phyloP scores from a whole-genome alignment of 2,329 filamentous ascomycete species.

The Bipolaris oryzae region DNA sequence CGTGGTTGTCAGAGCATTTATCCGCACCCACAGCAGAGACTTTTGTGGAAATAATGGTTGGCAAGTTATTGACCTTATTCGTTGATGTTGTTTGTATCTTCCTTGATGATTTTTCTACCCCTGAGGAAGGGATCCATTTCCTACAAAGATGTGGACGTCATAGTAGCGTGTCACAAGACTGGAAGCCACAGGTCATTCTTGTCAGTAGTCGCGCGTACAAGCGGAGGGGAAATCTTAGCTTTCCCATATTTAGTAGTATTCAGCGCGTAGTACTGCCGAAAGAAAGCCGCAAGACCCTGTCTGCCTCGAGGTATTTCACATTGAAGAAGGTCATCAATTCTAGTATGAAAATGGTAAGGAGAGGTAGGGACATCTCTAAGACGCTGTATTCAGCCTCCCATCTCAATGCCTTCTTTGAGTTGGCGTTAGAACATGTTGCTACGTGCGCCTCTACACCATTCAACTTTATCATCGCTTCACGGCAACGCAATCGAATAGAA shows the following conservation, averaged over 20 bases:
- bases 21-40: no score
- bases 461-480: conserved; percentile 13
- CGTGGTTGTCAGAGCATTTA: conserved; percentile 7
- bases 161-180: neutral
- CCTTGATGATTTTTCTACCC: conserved; percentile 18
- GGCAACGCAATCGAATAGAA: conserved; percentile 12
- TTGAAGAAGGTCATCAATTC: conserved; percentile 11
- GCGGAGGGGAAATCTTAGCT: neutral
- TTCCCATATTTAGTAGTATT: conserved; percentile 4
- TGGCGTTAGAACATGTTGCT: conserved; percentile 7
- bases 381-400: conserved; percentile 19
- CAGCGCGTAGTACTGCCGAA: neutral
- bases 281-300: neutral
- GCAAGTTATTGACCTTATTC: conserved; percentile 17
- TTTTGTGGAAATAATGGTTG: conserved; percentile 12
- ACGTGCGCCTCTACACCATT: conserved; percentile 4
- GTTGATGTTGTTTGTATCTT: conserved; percentile 22
- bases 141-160: conserved; percentile 9
- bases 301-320: conserved; percentile 3
- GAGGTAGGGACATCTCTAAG: conserved; percentile 1
- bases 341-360: conserved; percentile 12
- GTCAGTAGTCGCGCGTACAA: conserved; percentile 9
- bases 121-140: conserved; percentile 8
- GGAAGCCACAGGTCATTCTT: conserved; percentile 17
- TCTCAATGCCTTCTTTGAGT: conserved; percentile 17